phyloP scores from a whole-genome alignment of 208 protist species.

The Blastocrithidia nonstop region DNA sequence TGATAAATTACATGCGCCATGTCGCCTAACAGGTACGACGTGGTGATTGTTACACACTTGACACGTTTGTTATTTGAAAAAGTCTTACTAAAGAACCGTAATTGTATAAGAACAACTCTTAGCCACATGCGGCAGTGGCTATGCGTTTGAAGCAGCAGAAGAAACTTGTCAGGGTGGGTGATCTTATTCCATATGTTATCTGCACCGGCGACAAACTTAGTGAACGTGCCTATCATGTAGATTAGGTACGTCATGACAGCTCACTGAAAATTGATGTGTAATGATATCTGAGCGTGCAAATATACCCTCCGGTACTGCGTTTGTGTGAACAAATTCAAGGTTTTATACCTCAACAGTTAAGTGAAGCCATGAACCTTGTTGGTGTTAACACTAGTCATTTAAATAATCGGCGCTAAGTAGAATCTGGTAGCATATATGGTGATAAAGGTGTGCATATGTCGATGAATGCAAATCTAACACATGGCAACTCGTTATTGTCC shows the following conservation, averaged over 20 bases:
- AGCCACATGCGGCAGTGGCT: conserved; percentile 91
- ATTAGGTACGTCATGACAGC: conserved; percentile 61
- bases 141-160: conserved; percentile 87
- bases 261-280: conserved; percentile 76
- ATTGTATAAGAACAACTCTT: conserved; percentile 87
- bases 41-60: conserved; percentile 46
- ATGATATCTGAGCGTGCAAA: conserved; percentile 90
- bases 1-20: conserved; percentile 86
- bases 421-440: too few relatives aligned
- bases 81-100: conserved; percentile 93
- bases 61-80: conserved; percentile 96
- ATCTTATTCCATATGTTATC: conserved; percentile 96
- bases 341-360: conserved; percentile 61
- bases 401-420: too few relatives aligned
- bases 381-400: conserved; percentile 13
- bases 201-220: conserved; percentile 51
- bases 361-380: conserved; percentile 73
- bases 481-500: too few relatives aligned
- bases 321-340: conserved; percentile 89
- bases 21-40: conserved; percentile 61
- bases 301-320: conserved; percentile 91
- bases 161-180: conserved; percentile 83
- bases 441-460: too few relatives aligned
- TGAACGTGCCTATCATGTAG: conserved; percentile 74
- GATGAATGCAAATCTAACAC: too few relatives aligned